Evolutionary conservation across 176 grass and related monocot species (phyloP).

Genomic region (Avena insularis): DNA sequence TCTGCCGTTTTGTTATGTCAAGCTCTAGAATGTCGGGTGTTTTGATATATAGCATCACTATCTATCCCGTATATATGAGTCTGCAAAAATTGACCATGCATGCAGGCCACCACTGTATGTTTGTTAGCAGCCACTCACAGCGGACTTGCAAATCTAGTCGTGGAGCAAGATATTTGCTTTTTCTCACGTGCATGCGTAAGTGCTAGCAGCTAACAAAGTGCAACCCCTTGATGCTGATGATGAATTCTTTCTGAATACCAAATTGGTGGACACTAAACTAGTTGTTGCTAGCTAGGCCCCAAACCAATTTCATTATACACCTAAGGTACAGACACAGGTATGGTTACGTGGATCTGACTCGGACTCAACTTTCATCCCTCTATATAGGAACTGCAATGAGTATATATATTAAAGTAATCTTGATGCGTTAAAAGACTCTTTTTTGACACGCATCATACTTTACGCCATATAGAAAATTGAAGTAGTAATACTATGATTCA

Average conservation of each 20-base stretch:
- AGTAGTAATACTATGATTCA: background rate
- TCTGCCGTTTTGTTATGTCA: background rate
- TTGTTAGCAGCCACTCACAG: background rate
- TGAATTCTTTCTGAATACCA: conserved; percentile 26
- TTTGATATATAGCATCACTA: background rate
- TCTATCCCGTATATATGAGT: background rate
- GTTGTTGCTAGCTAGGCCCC: conserved; percentile 13
- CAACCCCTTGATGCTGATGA: background rate
- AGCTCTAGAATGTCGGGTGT: background rate
- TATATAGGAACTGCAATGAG: conserved; percentile 24
- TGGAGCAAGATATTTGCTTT: background rate
- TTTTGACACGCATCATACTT: conserved; percentile 15
- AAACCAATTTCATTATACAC: conserved; percentile 22
- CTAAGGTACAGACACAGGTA: conserved; percentile 4
- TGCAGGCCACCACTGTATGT: background rate
- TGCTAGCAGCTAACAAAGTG: background rate
- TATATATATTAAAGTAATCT: conserved; percentile 4
- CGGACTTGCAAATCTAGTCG: background rate
- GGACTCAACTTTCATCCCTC: conserved; percentile 44
- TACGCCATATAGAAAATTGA: conserved; percentile 33
- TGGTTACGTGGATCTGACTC: conserved; percentile 50
- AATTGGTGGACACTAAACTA: conserved; percentile 25
- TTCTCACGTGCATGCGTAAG: background rate
- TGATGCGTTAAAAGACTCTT: conserved; percentile 25
- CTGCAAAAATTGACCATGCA: background rate